Evolutionary conservation across 495 filamentous ascomycete species (phyloP), one percentile per base, ranked within the genome.

Genomic region (Tricharina praecox): DNA sequence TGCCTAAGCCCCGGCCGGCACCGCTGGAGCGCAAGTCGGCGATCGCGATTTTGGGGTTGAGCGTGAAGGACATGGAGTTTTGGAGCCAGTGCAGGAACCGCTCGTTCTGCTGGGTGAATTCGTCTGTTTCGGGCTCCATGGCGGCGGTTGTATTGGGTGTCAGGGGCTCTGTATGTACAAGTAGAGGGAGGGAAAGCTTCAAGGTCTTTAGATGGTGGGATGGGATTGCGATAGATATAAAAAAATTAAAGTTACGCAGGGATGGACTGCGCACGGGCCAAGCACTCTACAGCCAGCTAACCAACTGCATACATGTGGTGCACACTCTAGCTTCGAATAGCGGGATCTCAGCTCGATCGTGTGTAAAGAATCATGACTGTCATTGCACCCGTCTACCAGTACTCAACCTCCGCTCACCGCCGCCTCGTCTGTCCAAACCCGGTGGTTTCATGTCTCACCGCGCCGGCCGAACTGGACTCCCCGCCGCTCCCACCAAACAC

Each of bases 381-480:
- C n/a, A n/a, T n/a, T n/a, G n/a, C n/a, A n/a, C n/a, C n/a, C n/a
- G n/a, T n/a, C n/a, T n/a, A n/a, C n/a, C n/a, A n/a, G n/a, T n/a
- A n/a, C n/a, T n/a, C 28, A 5, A 44, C 23, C 9, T 8, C 40
- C 21, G 5, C 4, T 46, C 66, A 93, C 54, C 87, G 73, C 48
- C 90, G 71, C 48, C 71, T 76, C 0, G 86, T 93, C 10, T 83
- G 84, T 4, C 90, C 90, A 66, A 92, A 96, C 1, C 90, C 90
- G 4, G 86, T 93, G 53, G 79, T 85, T 49, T 83, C 73, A 53
- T 82, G 72, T 48, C 76, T 75, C 5, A 74, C 60, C 15, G 67
- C 63, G 2, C 75, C 66, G 30, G 72, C 65, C 51, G 47, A 60
- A 40, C 50, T 61, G 47, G 40, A 67, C n/a, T 64, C 56, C 15